Conservation (phyloP, 306 rosid genomes). For the Neltuma alba region DNA sequence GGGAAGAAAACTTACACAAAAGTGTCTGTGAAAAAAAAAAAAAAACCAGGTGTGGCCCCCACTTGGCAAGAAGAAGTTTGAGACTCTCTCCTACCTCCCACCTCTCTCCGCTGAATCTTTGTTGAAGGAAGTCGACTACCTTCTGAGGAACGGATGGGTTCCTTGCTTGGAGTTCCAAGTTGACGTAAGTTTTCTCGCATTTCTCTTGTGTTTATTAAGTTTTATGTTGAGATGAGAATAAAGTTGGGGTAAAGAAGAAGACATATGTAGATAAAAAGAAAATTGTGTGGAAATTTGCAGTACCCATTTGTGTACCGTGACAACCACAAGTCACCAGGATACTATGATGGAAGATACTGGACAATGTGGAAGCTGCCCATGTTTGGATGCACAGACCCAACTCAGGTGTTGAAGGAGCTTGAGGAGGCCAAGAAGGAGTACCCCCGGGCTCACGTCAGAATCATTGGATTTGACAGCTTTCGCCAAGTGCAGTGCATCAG, state of each 20-base stretch:
- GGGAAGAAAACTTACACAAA: neutral
- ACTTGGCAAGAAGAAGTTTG: constrained; percentile 61
- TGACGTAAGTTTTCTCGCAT: constrained; percentile 36
- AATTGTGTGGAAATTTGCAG: constrained; percentile 31
- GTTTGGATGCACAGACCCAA: constrained; percentile 68
- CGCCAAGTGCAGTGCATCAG: constrained; percentile 89
- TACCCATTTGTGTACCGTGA: constrained; percentile 57
- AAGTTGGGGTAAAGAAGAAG: no score
- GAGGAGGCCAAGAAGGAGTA: constrained; percentile 46
- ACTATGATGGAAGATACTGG: constrained; percentile 93
- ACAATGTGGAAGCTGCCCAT: constrained; percentile 97
- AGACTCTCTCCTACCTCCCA: constrained; percentile 93
- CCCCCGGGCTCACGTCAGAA: constrained; percentile 55
- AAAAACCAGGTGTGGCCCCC: constrained; percentile 81
- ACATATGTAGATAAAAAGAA: no score
- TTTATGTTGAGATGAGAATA: no score
- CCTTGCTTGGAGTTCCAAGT: constrained; percentile 81
- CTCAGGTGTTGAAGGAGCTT: constrained; percentile 61
- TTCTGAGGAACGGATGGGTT: constrained; percentile 59
- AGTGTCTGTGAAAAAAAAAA: neutral
- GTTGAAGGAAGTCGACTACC: constrained; percentile 67
- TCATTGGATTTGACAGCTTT: constrained; percentile 85
- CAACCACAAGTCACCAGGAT: constrained; percentile 64
- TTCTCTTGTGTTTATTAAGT: no score
- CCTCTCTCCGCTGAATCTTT: neutral